Evolutionary conservation across 2,329 filamentous ascomycete genomes (phyloP).

Genomic region (Paecilomyces variotii): DNA sequence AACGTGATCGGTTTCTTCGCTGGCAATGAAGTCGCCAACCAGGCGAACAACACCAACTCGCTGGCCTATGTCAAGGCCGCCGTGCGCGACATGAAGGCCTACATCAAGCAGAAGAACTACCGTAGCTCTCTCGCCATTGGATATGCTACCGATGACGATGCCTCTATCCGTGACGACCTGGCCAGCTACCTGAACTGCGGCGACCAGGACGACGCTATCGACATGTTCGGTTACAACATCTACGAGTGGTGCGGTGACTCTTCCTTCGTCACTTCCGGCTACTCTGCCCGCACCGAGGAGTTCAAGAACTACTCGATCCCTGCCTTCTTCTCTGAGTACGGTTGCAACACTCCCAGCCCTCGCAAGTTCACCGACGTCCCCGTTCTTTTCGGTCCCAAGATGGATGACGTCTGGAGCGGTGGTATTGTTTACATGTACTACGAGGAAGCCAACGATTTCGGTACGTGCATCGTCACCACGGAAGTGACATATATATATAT

Average conservation of each 20-base stretch:
- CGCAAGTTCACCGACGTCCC: constrained; percentile 80
- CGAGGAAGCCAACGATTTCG: constrained; percentile 84
- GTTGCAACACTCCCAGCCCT: constrained; percentile 69
- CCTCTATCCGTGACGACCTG: constrained; percentile 69
- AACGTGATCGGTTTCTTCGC: constrained; percentile 98
- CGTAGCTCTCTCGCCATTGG: constrained; percentile 71
- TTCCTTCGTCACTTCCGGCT: constrained; percentile 67
- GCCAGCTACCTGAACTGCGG: constrained; percentile 95
- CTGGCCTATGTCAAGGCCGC: constrained; percentile 96
- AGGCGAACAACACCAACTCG: constrained; percentile 76
- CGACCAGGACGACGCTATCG: constrained; percentile 57
- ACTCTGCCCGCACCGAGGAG: constrained; percentile 72
- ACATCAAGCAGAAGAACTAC: constrained; percentile 75
- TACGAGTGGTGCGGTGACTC: constrained; percentile 98
- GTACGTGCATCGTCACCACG: not conserved
- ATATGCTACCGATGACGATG: constrained; percentile 93
- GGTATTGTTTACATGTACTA: constrained; percentile 99
- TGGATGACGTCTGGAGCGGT: constrained; percentile 84
- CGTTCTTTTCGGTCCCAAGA: constrained; percentile 69
- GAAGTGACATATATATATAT: not conserved
- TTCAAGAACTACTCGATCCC: constrained; percentile 86
- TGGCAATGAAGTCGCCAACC: constrained; percentile 94
- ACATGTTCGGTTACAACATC: constrained; percentile 99
- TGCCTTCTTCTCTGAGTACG: constrained; percentile 97
- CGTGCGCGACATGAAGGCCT: constrained; percentile 89